Percentiles rank a stretch among this genome's conserved stretches.
Conservation (phyloP, 768 basidiomycete genomes). For the Leccinum barrowsii region DNA sequence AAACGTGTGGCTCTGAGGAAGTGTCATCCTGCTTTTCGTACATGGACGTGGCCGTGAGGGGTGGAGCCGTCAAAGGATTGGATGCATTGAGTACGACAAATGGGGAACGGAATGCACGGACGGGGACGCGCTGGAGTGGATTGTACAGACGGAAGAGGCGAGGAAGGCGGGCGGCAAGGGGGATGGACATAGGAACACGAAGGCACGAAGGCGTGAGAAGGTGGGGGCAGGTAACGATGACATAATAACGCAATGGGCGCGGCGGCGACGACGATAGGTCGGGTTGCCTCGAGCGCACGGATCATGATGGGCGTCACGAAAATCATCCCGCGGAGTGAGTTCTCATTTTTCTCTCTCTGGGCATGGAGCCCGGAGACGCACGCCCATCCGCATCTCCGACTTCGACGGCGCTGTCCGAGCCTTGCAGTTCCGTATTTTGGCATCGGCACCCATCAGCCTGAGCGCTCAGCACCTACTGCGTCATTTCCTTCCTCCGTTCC, state of each 20-base stretch:
- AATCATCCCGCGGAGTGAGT: neutral
- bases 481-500: conserved; percentile 8
- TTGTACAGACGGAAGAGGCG: conserved; percentile 3
- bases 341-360: neutral
- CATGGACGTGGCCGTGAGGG: conserved; percentile 29
- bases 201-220: conserved; percentile 23
- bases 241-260: conserved; percentile 18
- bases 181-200: conserved; percentile 17
- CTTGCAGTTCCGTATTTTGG: neutral
- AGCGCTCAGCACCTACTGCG: neutral
- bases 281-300: neutral
- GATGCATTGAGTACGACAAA: conserved; percentile 49
- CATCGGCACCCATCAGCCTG: neutral
- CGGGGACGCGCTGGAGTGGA: neutral
- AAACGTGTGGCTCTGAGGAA: conserved; percentile 44
- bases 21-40: conserved; percentile 65
- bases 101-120: conserved; percentile 64
- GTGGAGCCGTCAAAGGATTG: conserved; percentile 31
- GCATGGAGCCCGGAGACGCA: neutral
- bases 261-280: neutral
- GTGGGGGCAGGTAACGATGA: conserved; percentile 21
- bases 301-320: neutral
- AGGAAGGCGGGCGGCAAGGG: conserved; percentile 4
- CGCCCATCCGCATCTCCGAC: conserved; percentile 20
- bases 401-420: conserved; percentile 18